Conservation (phyloP, 164 flowering plant genomes). For the Vitis cinerea region DNA sequence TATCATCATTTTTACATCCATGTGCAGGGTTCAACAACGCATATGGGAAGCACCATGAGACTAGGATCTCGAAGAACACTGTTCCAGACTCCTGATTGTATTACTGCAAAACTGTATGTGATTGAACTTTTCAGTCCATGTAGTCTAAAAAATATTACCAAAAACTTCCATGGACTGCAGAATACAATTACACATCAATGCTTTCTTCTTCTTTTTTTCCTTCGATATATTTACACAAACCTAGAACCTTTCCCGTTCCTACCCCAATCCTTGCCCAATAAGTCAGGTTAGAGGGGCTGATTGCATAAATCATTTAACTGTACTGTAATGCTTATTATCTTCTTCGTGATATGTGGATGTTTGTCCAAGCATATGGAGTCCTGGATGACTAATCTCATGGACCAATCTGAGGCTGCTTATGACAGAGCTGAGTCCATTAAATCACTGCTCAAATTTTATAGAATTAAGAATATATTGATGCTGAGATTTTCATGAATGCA, state of each 20-base stretch:
- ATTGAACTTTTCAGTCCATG: neutral
- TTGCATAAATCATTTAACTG: no score
- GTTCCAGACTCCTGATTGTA: constrained; percentile 66
- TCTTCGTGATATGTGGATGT: neutral
- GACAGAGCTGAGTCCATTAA: neutral
- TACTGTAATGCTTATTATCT: no score
- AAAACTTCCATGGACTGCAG: no score
- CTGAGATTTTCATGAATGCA: neutral
- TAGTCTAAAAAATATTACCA: neutral
- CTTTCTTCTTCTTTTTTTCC: no score
- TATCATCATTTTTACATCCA: neutral
- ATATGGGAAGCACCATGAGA: constrained; percentile 98
- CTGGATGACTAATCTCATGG: neutral
- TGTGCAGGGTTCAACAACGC: constrained; percentile 84
- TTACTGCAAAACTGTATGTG: constrained; percentile 80
- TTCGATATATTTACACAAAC: no score
- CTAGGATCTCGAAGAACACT: constrained; percentile 88
- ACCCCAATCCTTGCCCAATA: no score
- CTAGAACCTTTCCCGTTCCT: no score
- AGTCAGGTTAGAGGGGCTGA: no score
- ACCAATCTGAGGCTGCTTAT: neutral
- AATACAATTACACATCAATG: no score
- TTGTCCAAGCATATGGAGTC: neutral
- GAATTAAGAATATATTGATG: neutral
- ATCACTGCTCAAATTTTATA: neutral